Evolutionary conservation across 1,284 basidiomycete species (phyloP).

Genomic region (Rhizoctonia solani): DNA sequence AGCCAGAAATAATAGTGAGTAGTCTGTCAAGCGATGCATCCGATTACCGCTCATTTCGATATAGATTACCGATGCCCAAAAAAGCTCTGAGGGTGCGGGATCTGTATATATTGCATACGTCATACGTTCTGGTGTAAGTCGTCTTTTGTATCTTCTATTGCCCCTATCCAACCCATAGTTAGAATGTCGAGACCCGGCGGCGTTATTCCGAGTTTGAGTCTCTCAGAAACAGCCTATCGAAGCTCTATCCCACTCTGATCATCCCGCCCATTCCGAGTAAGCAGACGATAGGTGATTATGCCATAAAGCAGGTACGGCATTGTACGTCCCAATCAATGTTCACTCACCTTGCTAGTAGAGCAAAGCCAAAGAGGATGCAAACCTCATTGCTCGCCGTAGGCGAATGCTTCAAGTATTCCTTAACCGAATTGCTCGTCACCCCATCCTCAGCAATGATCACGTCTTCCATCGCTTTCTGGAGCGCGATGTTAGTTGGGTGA

Average conservation of each 20-base stretch:
- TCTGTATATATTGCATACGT: constrained; percentile 95
- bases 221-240: constrained; percentile 79
- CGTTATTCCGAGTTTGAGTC: constrained; percentile 98
- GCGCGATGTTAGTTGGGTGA: constrained; percentile 93
- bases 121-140: constrained; percentile 84
- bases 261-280: constrained; percentile 98
- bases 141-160: background rate
- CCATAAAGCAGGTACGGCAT: constrained; percentile 80
- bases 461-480: constrained; percentile 95
- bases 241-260: constrained; percentile 94
- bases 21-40: background rate
- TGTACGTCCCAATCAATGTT: background rate
- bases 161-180: constrained; percentile 27
- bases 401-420: constrained; percentile 96
- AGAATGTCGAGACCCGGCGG: constrained; percentile 85
- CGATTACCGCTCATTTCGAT: constrained; percentile 14
- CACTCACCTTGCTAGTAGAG: constrained; percentile 5
- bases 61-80: constrained; percentile 92
- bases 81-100: constrained; percentile 84
- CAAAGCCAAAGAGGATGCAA: constrained; percentile 95
- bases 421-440: constrained; percentile 86
- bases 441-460: constrained; percentile 91
- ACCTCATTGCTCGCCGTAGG: constrained; percentile 89
- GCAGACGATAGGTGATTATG: constrained; percentile 94
- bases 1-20: constrained; percentile 74